Base-by-base conservation (phyloP, 2,329 filamentous ascomycete species). In the Pseudocercospora eumusae region DNA sequence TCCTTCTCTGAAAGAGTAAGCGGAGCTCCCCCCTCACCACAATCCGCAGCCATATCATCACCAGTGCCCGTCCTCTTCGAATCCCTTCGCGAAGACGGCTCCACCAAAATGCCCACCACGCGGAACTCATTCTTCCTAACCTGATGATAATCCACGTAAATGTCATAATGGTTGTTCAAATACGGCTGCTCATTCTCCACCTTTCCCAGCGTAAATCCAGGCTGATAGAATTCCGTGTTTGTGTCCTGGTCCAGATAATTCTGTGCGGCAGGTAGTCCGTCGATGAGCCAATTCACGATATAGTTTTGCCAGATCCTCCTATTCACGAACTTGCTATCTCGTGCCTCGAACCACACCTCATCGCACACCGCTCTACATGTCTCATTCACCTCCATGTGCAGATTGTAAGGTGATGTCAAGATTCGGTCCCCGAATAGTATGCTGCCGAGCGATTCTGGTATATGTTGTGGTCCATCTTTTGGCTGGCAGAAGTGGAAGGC, bases 351-450 rank as follows among this genome's bases (percentile, higher is more conserved):
- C 21, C 87, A 89, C 44, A 83, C 83, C 45, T 84, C 82, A 27
- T 82, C 79, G 77, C 95, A 99, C 2, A 96, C 82, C 15, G 84
- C 77, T 76, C 93, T 95, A 81, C 95, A 99, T 0, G 88, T 88
- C 77, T 97, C 90, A 75, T 99, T 95, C 65, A 86, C 81, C 59
- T 80, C 86, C 93, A 99, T 97, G 68, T 86, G 85, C 64, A 98
- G 81, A 73, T 96, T 87, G 73, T 96, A 96, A 0, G 93, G 91
- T 36, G 93, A 98, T n/a, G 92, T 96, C 80, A 92, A 92, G 79
- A 99, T 99, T 60, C 95, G 87, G 79, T 99, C 95, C 69, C 95
- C 95, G 71, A 99, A 99, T 56, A 99, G 79, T 74, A 99, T 99
- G 81, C 93, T 97, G 23, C 95, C 95, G 66, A 99, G 78, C 67